Base-by-base conservation (phyloP, 2,329 filamentous ascomycete species). In the Bipolaris sorokiniana region DNA sequence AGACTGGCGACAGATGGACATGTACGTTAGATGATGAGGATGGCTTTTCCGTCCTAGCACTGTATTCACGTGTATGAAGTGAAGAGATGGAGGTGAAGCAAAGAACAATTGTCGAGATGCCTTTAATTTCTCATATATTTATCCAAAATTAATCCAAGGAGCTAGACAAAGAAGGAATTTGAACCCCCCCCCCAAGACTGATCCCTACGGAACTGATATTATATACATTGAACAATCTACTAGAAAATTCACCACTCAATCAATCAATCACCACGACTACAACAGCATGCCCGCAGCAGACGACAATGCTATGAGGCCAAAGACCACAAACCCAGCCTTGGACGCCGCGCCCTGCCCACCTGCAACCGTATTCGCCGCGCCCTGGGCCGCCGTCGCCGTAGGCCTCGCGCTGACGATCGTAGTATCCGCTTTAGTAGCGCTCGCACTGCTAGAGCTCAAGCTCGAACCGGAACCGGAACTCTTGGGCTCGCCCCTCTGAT, bases 211-310 rank as follows among this genome's bases (percentile, higher is more conserved):
- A 28, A 28, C 9, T 28, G 26, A 28, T 28, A 28, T 10, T 28
- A 28, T 28, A 28, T 28, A 28, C 26, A 28, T 28, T 28, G 26
- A 28, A 28, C 26, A 9, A 10, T 9, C 1, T 28, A 28, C 6
- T 28, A 28, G 26, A 28, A 28, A 28, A 28, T 28, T 7, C 7
- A 28, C 26, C 9, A 38, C 36, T 16, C 34, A 36, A 20, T 20
- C 37, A 10, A 20, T 9, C 1, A 10, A 20, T 6, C 18, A 5
- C 37, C 23, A 28, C 33, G 15, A 13, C 3, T 47, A 62, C 57
- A 59, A 40, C 11, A 60, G 44, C 59, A 62, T 57, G 23, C 53
- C 59, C 4, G 36, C 54, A 11, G 53, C 56, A 20, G 56, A 60
- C 1, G 47, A 42, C n/a, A 62, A 18, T 5, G 56, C 51, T 44